Base-by-base conservation (phyloP, 441 rosid species). In the Monsonia emarginata region DNA sequence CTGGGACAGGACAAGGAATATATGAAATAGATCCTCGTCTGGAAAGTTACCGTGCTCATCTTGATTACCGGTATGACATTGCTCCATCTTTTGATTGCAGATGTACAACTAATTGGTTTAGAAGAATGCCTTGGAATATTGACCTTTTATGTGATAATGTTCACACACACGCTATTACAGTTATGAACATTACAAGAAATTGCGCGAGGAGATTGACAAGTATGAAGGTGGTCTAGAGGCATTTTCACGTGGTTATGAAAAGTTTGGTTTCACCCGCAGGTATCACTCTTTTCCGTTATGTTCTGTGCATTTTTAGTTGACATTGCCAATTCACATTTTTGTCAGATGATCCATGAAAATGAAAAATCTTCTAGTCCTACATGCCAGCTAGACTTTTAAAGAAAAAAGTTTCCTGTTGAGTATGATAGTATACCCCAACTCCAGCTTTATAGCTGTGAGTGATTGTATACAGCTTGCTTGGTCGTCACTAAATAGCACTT, bases 191-290 rank as follows among this genome's bases (percentile, higher is more conserved):
- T 94, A 91, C 82, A 85, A 30, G 82, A 88, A 77, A 81, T 46
- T 89, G 71, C 85, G 90, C n/a, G 86, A 78, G 50, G 89, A 77
- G 73, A 88, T 94, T 74, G 90, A 88, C 78, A 83, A 80, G 76
- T 69, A 73, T 75, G 99, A 94, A 79, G 97, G 96, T 73, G 96
- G 97, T 71, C 67, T 94, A 75, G 99, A 88, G 76, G 86, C 72
- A 22, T 91, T 94, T 78, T 91, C 99, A 81, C 95, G 92, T 46
- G 97, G 97, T 67, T 91, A 94, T 66, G 91, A 91, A 81, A 84
- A 85, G 76, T 76, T 94, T 74, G 99, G 99, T 78, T 94, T 94
- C 76, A 76, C 77, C 27, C 77, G 84, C 82, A 88, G 97, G 99
- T 94, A 76, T 58, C 30, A 32, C n/a, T 34, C 22, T 40, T 70